Evolutionary conservation across 108 stramenopile species (phyloP).

Genomic region (Pseudonitzschia multistriata): DNA sequence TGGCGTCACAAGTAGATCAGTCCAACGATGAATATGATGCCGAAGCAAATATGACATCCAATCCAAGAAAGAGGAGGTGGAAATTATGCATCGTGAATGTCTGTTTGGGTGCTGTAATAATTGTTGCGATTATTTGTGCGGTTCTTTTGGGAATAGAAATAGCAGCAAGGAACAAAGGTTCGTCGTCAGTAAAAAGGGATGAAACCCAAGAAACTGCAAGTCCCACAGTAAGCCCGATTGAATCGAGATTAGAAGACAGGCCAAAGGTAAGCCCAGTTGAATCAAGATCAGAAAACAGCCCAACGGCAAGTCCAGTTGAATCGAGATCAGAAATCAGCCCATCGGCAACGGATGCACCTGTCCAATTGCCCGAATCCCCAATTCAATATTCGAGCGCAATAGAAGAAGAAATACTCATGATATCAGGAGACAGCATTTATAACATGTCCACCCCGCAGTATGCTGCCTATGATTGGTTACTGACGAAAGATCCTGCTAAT

Average conservation of each 20-base stretch:
- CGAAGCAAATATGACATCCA: neutral
- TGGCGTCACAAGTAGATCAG: conserved; percentile 1
- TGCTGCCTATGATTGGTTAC: conserved; percentile 56
- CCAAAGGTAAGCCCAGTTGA: too few species aligned
- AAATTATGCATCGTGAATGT: conserved; percentile 4
- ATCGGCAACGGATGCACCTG: neutral
- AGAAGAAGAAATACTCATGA: neutral
- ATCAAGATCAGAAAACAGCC: too few species aligned
- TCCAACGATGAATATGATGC: conserved; percentile 7
- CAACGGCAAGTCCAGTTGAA: too few species aligned
- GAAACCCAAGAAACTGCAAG: neutral
- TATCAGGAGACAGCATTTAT: conserved; percentile 24
- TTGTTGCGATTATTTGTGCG: conserved; percentile 12
- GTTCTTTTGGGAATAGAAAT: neutral
- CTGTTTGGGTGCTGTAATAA: neutral
- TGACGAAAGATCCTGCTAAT: conserved; percentile 36
- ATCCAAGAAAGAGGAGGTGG: conserved; percentile 4
- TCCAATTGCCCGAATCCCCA: neutral
- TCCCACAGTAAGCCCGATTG: conserved; percentile 5
- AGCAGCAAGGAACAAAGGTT: neutral
- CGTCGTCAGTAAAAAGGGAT: neutral
- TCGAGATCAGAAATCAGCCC: too few species aligned
- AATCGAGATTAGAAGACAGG: too few species aligned
- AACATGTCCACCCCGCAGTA: conserved; percentile 42
- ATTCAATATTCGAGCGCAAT: neutral